Conservation (phyloP, 1,139 yeast genomes). For the Cylindricascospora bacillispora region DNA sequence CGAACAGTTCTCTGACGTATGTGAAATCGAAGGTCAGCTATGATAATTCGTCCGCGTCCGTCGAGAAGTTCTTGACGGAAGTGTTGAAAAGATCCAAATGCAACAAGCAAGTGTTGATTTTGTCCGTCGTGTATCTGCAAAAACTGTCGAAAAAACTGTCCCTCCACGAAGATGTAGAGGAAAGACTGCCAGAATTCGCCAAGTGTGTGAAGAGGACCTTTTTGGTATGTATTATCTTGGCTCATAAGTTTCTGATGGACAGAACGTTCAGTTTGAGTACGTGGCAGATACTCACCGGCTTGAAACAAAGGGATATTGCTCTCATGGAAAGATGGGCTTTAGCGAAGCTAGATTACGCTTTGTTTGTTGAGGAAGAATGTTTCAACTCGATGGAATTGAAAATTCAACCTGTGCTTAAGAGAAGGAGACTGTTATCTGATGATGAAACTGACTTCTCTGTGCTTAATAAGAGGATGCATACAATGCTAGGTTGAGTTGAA, state of each 20-base stretch:
- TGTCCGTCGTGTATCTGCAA: constrained; percentile 18
- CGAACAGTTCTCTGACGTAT: no score
- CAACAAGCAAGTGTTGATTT: constrained; percentile 12
- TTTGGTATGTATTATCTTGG: constrained; percentile 19
- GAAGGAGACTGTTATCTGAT: no score
- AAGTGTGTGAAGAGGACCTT: constrained; percentile 21
- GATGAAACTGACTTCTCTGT: no score
- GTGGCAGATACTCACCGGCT: constrained; percentile 23
- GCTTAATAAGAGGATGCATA: no score
- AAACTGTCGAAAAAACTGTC: constrained; percentile 9
- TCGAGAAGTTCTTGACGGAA: no score
- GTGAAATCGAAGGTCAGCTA: no score
- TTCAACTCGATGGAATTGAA: background rate
- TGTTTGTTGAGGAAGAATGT: constrained; percentile 7
- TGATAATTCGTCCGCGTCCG: no score
- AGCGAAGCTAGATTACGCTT: constrained; percentile 14
- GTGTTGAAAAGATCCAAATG: constrained; percentile 21
- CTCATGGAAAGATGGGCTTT: constrained; percentile 25
- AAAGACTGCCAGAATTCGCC: constrained; percentile 18
- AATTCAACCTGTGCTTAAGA: no score
- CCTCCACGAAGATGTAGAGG: constrained; percentile 1
- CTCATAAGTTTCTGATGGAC: constrained; percentile 23
- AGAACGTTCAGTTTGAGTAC: constrained; percentile 21
- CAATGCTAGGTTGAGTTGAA: no score
- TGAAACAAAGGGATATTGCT: constrained; percentile 13